A percentile compares a stretch with the other conserved stretches of the same genome.
phyloP scores from a whole-genome alignment of 169 alveolate species.

The Condylostoma magnum region DNA sequence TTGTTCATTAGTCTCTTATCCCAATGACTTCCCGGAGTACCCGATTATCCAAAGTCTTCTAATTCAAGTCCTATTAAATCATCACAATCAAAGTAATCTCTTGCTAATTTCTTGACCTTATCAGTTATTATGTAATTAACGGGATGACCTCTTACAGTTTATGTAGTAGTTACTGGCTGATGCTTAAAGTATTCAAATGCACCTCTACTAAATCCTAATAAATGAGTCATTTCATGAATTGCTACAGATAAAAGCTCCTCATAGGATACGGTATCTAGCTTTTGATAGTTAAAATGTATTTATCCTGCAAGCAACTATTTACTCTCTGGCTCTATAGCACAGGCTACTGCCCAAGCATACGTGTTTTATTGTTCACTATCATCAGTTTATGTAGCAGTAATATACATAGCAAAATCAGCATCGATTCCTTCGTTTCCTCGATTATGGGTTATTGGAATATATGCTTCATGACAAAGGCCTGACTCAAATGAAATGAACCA shows the following conservation, averaged over 20 bases:
- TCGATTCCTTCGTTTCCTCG: not conserved
- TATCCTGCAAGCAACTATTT: not conserved
- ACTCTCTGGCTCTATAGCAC: not conserved
- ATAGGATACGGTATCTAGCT: not conserved
- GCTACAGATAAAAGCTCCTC: not conserved
- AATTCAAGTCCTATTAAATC: not conserved
- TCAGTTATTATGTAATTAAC: not conserved
- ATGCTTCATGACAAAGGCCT: not conserved
- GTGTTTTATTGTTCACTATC: not conserved
- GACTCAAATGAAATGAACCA: too few relatives aligned
- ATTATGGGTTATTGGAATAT: not conserved
- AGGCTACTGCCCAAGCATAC: not conserved
- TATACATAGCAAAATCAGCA: not conserved
- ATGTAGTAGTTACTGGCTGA: not conserved
- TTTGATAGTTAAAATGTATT: not conserved
- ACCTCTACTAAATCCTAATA: slow-evolving; percentile 23
- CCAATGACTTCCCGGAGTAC: not conserved
- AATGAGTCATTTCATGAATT: slow-evolving; percentile 34
- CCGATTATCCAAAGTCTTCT: not conserved
- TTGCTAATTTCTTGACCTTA: not conserved
- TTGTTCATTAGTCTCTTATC: not conserved
- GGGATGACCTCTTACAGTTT: not conserved
- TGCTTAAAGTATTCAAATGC: not conserved
- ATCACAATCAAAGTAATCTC: not conserved
- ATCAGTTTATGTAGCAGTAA: not conserved